Conservation (phyloP, 2,329 filamentous ascomycete species). For the Orbilia quercus region DNA sequence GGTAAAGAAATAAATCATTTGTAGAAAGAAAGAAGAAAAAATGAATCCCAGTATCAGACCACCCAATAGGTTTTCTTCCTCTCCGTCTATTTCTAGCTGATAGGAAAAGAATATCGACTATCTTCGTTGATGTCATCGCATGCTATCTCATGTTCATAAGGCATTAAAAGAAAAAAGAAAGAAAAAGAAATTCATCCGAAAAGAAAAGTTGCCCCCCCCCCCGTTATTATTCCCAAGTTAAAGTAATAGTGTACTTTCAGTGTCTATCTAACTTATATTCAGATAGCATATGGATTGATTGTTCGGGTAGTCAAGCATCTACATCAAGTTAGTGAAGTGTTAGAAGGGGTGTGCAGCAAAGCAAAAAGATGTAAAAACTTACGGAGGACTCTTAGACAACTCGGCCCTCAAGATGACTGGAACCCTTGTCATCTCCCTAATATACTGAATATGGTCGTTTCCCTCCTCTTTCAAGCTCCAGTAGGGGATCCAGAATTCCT, state of each 20-base stretch:
- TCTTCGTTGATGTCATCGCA: slow-evolving; percentile 59
- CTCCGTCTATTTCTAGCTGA: slow-evolving; percentile 43
- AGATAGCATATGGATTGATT: slow-evolving; percentile 80
- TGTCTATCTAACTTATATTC: slow-evolving; percentile 57
- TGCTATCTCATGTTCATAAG: slow-evolving; percentile 62
- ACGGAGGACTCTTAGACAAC: slow-evolving; percentile 98
- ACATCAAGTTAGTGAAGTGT: slow-evolving; percentile 61
- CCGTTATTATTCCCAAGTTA: slow-evolving; percentile 27
- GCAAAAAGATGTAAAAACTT: slow-evolving; percentile 69
- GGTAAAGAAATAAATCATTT: slow-evolving; percentile 19
- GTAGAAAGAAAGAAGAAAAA: slow-evolving; percentile 30
- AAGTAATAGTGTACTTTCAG: slow-evolving; percentile 58
- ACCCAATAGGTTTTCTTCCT: slow-evolving; percentile 24
- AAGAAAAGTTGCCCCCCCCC: slow-evolving; percentile 57
- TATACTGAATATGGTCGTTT: slow-evolving; percentile 97
- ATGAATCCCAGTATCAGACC: slow-evolving; percentile 10
- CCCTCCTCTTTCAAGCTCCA: slow-evolving; percentile 92
- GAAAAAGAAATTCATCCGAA: slow-evolving; percentile 57
- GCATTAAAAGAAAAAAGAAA: slow-evolving; percentile 58
- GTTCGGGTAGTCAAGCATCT: slow-evolving; percentile 87
- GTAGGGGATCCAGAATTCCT: slow-evolving; percentile 93
- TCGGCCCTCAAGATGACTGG: slow-evolving; percentile 99
- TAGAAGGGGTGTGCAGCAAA: slow-evolving; percentile 4
- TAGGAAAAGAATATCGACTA: slow-evolving; percentile 59
- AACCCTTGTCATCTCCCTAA: slow-evolving; percentile 95